Base-by-base conservation (phyloP, 805 yeast species). In the Sugiyamaella chiloensis region DNA sequence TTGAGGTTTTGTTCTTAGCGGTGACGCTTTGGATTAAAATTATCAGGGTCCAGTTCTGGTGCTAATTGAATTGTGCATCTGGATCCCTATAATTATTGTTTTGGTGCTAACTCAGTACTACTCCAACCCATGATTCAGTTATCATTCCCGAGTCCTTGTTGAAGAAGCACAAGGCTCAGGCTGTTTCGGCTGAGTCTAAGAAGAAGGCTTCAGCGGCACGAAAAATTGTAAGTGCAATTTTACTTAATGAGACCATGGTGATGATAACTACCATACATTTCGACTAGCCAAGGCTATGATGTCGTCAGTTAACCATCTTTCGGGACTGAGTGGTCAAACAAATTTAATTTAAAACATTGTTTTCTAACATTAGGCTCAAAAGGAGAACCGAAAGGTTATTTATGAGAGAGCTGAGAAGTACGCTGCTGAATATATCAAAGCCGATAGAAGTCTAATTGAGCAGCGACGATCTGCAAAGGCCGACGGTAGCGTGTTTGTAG, bases 381-480 rank as follows among this genome's bases (percentile, higher is more conserved):
- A 48, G 42, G 58, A 54, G 50, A 65, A 64, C 57, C 61, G 65
- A 24, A 60, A 53, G 67, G 83, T 81, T 64, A 80, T 85, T 73
- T 83, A 82, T 73, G 85, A 86, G 73, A 87, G 96, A 83, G 88
- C 95, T 69, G 96, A 93, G 78, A 87, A 88, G 76, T 89, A 90
- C 88, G 83, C 83, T 71, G 75, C 83, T 78, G 97, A 90, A 79
- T 90, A 90, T 85, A 80, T 77, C 65, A 87, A 84, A 63, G 88
- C 93, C 69, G 95, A 87, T 77, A 85, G 93, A 73, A 86, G 91
- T 64, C 72, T 69, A 76, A 78, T 58, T 68, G 76, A 78, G 50
- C 95, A 96, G 67, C 83, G 83, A 81, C 87, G 96, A 75, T 87
- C 85, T 60, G 96, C 96, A 64, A 87, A 85, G 81, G 90, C 91